These are phyloP conservation scores for Fusarium vanettenii DNA, from an alignment of 2,329 filamentous ascomycete genomes.

Conservation along the genomic window DNA sequence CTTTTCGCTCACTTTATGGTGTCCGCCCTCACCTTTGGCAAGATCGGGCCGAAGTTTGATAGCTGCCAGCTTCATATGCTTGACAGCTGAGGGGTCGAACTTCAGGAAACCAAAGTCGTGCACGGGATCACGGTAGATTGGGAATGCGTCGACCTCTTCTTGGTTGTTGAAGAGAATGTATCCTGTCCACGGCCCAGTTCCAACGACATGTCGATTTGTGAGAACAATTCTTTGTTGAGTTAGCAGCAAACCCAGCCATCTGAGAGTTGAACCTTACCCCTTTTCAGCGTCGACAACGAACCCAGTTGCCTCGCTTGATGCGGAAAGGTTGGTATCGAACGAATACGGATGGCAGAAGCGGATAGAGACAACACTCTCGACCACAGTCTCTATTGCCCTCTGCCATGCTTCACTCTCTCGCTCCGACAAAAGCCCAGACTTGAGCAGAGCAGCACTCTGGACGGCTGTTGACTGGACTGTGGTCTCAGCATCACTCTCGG, in stretches of 20 bases:
- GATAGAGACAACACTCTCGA: constrained; percentile 97
- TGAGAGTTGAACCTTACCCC: constrained; percentile 2
- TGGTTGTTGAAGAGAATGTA: constrained; percentile 99
- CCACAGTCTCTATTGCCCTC: constrained; percentile 91
- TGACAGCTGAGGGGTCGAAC: constrained; percentile 94
- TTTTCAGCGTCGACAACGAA: constrained; percentile 24
- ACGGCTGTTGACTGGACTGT: background rate
- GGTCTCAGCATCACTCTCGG: background rate
- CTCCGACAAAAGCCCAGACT: constrained; percentile 18
- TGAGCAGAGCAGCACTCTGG: background rate
- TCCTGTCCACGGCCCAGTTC: constrained; percentile 95
- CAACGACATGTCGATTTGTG: constrained; percentile 93
- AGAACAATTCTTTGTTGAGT: constrained; percentile 57
- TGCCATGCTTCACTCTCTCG: constrained; percentile 72
- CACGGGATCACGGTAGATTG: constrained; percentile 96
- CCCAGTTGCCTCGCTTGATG: constrained; percentile 96
- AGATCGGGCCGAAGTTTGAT: constrained; percentile 28
- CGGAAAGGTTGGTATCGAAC: constrained; percentile 93
- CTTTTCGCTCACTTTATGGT: background rate
- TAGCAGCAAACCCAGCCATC: background rate
- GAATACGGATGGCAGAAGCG: constrained; percentile 97
- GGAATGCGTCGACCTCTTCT: constrained; percentile 93
- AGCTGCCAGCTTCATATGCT: constrained; percentile 86
- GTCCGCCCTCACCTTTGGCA: constrained; percentile 8
- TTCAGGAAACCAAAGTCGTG: constrained; percentile 98